Evolutionary conservation across 1,284 basidiomycete species (phyloP).

Genomic region (Trametes sp.): DNA sequence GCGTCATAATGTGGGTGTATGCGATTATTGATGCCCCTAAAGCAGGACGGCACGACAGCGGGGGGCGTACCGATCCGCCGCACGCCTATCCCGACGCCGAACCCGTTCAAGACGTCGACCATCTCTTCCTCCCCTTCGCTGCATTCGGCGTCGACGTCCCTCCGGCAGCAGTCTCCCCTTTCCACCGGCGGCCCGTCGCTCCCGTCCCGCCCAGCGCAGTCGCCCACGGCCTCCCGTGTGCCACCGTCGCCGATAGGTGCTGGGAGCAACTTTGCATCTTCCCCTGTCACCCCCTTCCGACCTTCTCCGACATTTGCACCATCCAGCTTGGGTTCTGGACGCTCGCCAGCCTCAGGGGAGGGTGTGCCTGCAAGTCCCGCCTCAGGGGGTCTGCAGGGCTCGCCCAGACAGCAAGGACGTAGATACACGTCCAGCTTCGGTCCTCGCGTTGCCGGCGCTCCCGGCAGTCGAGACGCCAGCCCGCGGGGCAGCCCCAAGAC

Average conservation of each 20-base stretch:
- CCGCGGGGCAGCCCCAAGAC: constrained; percentile 51
- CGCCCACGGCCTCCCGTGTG: constrained; percentile 51
- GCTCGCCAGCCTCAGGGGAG: constrained; percentile 46
- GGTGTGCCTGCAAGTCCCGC: constrained; percentile 30
- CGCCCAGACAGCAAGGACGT: constrained; percentile 39
- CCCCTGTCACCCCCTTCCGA: constrained; percentile 43
- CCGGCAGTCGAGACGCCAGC: constrained; percentile 51
- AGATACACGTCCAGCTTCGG: constrained; percentile 73
- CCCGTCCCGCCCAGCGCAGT: constrained; percentile 46
- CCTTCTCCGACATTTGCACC: constrained; percentile 57
- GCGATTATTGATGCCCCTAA: constrained; percentile 5
- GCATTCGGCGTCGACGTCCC: constrained; percentile 56
- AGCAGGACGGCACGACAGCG: constrained; percentile 49
- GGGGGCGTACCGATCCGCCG: constrained; percentile 60
- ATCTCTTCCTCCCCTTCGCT: constrained; percentile 62
- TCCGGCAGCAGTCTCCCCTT: constrained; percentile 53
- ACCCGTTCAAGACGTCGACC: constrained; percentile 76
- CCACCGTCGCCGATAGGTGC: constrained; percentile 53
- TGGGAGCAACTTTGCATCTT: constrained; percentile 38
- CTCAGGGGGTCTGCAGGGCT: constrained; percentile 31
- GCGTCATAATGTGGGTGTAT: constrained; percentile 14
- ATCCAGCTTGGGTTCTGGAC: constrained; percentile 55
- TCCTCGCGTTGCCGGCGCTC: constrained; percentile 56
- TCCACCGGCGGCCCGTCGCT: constrained; percentile 43
- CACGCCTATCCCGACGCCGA: constrained; percentile 57